Conservation (phyloP, 2,329 filamentous ascomycete genomes). For the Cladosporium sp. region DNA sequence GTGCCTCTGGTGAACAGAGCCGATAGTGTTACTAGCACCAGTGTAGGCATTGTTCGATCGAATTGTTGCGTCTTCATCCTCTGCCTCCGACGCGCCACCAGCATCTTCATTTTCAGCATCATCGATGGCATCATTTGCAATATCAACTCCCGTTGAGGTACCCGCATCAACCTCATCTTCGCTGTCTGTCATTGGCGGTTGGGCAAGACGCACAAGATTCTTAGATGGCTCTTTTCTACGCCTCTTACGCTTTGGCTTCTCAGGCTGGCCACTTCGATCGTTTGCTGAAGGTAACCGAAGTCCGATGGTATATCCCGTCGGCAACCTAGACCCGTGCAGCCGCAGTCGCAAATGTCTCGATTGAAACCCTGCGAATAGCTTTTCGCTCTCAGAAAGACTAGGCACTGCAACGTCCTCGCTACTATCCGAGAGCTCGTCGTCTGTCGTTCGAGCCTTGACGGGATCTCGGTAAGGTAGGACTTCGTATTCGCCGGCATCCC, state of each 20-base stretch:
- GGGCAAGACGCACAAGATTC: not conserved
- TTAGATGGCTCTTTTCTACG: constrained; percentile 22
- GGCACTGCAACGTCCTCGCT: constrained; percentile 2
- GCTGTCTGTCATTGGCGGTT: constrained; percentile 17
- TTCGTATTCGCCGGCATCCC: constrained; percentile 44
- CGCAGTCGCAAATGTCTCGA: constrained; percentile 37
- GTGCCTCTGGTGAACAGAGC: constrained; percentile 61
- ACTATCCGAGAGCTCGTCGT: constrained; percentile 33
- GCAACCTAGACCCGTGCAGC: constrained; percentile 38
- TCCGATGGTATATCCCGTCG: constrained; percentile 37
- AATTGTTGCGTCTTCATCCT: constrained; percentile 43
- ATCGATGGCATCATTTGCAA: not conserved
- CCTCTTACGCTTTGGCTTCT: constrained; percentile 26
- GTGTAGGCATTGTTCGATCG: constrained; percentile 61
- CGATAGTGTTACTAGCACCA: constrained; percentile 62
- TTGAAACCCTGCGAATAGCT: constrained; percentile 36
- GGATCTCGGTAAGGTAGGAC: constrained; percentile 29
- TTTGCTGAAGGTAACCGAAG: constrained; percentile 37
- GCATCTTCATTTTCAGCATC: constrained; percentile 16
- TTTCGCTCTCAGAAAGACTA: constrained; percentile 30
- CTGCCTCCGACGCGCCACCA: constrained; percentile 24
- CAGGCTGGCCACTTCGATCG: constrained; percentile 25
- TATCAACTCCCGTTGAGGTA: not conserved
- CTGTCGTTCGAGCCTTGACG: constrained; percentile 23
- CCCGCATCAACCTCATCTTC: constrained; percentile 13